Base-by-base conservation (phyloP, 306 rosid species). In the Vachellia collinsii region DNA sequence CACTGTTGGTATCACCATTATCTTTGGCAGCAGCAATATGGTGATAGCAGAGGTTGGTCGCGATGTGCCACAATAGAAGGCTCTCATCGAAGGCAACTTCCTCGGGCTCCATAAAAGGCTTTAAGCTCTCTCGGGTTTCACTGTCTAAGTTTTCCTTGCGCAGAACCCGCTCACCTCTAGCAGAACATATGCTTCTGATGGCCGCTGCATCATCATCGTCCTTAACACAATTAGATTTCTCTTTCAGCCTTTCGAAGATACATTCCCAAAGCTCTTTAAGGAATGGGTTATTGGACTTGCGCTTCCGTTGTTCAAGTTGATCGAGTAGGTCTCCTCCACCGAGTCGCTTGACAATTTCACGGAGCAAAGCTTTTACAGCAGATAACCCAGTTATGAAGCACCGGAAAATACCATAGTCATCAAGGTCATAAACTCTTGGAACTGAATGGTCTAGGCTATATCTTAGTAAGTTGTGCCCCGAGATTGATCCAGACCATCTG, bases 11-110 rank as follows among this genome's bases (percentile, higher is more conserved):
- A 0, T 3, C 29, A 7, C 3, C 8, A 17, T 20, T 19, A 53
- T 14, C 20, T 5, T 7, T 12, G 19, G 14, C 19, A 5, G 34
- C 34, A 29, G 34, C 34, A 29, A 29, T 2, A 29, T 29, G 34
- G 34, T 29, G 34, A 29, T 48, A 7, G 50, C 84, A 81, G 39
- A 74, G 47, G 5, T 29, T 20, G 3, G 84, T 74, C 6, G 84
- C 79, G 16, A 74, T 5, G 74, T 79, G 82, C 82, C 77, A 79
- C 22, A 70, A 0, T 0, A 70, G 12, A 3, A 79, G 48, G 2
- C 82, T 79, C 6, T 79, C 39, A 23, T 70, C 77, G 11, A 8
- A 79, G 17, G 29, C 23, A 25, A 59, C 67, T 16, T 22, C n/a
- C n/a, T n/a, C 29, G 4, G 72, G 6, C 0, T 38, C 58, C 0